Conservation (phyloP, 2,329 filamentous ascomycete species). For the Sclerotinia trifoliorum region DNA sequence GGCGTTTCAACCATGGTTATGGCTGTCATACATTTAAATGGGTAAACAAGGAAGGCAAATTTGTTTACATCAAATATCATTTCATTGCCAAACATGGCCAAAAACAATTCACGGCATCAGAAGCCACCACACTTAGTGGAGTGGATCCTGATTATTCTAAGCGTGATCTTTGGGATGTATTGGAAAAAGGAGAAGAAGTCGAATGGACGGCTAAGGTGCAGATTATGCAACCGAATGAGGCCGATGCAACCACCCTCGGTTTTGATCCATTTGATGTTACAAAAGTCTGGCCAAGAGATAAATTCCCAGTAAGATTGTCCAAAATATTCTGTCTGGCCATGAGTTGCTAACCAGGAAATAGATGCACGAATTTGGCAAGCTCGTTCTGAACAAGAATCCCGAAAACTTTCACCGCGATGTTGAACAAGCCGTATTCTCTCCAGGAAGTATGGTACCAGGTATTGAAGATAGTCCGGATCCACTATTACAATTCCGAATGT, state of each 20-base stretch:
- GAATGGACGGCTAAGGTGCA: conserved; percentile 56
- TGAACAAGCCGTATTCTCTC: conserved; percentile 67
- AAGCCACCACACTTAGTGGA: conserved; percentile 40
- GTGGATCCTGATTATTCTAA: conserved; percentile 49
- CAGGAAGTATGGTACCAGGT: conserved; percentile 62
- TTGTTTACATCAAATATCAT: conserved; percentile 54
- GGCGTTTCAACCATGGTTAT: conserved; percentile 55
- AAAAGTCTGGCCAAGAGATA: conserved; percentile 52
- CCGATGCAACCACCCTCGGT: conserved; percentile 51
- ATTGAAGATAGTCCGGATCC: conserved; percentile 68
- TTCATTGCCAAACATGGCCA: conserved; percentile 52
- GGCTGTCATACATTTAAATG: conserved; percentile 56
- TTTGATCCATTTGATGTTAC: conserved; percentile 55
- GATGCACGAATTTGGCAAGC: conserved; percentile 48
- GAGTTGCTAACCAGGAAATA: not conserved
- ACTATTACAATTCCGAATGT: conserved; percentile 64
- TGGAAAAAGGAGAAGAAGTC: conserved; percentile 51
- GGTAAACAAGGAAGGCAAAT: conserved; percentile 53
- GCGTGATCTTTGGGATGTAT: conserved; percentile 54
- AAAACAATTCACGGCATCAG: conserved; percentile 51
- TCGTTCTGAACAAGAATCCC: conserved; percentile 45
- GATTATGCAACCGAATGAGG: conserved; percentile 46
- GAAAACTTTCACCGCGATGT: conserved; percentile 63
- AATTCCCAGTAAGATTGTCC: conserved; percentile 41
- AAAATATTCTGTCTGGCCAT: fast-evolving